Percentiles rank a stretch among this genome's conserved stretches.
Evolutionary conservation across 208 protist species (phyloP).

Genomic region (Blechomonas ayalai): DNA sequence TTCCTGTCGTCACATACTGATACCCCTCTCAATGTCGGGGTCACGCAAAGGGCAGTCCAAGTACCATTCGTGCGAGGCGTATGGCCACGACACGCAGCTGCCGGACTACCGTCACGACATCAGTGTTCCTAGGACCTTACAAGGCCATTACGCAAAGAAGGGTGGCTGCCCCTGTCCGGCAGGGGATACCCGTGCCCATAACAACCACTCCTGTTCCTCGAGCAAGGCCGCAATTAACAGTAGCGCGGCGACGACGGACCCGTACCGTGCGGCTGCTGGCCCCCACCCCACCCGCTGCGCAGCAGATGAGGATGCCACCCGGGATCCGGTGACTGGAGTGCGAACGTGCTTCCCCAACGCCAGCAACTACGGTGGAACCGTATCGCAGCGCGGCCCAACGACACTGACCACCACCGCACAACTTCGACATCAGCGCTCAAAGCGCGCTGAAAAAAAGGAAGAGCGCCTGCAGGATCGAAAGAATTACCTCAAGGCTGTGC

Average conservation of each 20-base stretch:
- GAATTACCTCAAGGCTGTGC: slow-evolving; percentile 60
- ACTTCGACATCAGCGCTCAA: slow-evolving; percentile 7
- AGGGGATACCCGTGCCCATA: slow-evolving; percentile 1
- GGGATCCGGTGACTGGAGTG: slow-evolving; percentile 18
- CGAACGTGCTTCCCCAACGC: slow-evolving; percentile 53
- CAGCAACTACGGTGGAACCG: slow-evolving; percentile 65
- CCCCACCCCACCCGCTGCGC: slow-evolving; percentile 25
- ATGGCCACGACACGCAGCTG: slow-evolving; percentile 35
- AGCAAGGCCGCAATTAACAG: slow-evolving; percentile 5
- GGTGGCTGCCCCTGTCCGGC: slow-evolving; percentile 49
- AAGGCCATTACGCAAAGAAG: slow-evolving; percentile 50
- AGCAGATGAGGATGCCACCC: slow-evolving; percentile 5
- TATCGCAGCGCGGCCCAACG: slow-evolving; percentile 17
- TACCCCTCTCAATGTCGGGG: no score
- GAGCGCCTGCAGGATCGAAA: slow-evolving; percentile 61
- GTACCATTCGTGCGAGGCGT: slow-evolving; percentile 60
- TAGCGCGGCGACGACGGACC: slow-evolving; percentile 5
- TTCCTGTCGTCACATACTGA: no score
- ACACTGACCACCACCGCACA: slow-evolving; percentile 23
- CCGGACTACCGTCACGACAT: slow-evolving; percentile 64
- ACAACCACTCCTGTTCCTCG: slow-evolving; percentile 6
- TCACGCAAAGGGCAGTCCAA: neutral
- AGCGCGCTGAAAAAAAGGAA: slow-evolving; percentile 10
- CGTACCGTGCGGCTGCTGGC: slow-evolving; percentile 28
- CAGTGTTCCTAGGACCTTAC: slow-evolving; percentile 47